Base-by-base conservation (phyloP, 2,329 filamentous ascomycete genomes). In the Zymoseptoria brevis region DNA sequence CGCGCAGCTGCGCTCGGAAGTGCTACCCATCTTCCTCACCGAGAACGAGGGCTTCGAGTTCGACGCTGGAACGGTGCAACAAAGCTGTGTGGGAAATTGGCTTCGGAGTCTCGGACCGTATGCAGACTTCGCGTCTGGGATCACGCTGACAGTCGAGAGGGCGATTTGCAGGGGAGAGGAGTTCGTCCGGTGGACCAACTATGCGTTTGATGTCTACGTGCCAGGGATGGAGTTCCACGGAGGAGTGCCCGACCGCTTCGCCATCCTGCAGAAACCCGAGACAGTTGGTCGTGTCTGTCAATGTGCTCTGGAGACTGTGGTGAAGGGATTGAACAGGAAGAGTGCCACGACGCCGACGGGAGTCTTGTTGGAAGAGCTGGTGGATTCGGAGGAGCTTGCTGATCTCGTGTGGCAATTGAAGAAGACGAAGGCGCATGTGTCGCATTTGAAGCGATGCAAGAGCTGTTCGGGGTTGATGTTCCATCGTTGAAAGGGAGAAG, bases 41-140 rank as follows among this genome's bases (percentile, higher is more conserved):
- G 66, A 69, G 58, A 67, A 68, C 41, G 26, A 29, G 7, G 54
- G 52, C 11, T 64, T 68, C 57, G 26, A 54, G 16, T 69, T 69
- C 54, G 66, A 69, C 54, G 58, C 62, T 26, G 60, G 58, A 11
- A 64, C 64, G 26, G 66, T 68, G 19, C 59, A 60, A 19, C 62
- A 67, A 48, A 58, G 60, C n/a, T 69, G 67, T 51, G 60, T 62
- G 2, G 57, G 54, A 8, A 60, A 64, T 51, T 68, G 57, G 60
- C 50, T 68, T 1, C 54, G 55, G 35, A 61, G 55, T 29, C 21
- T 69, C 9, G 61, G 62, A 26, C 9, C 21, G 26, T 67, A 64
- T 49, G 60, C 62, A 8, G 49, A 62, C 45, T 35, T 64, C 24
- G 56, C 67, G 24, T 57, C 35, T 19, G 53, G 62, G 56, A 62